Conservation (phyloP, 2,329 filamentous ascomycete genomes). For the Emericellopsis atlantica region DNA sequence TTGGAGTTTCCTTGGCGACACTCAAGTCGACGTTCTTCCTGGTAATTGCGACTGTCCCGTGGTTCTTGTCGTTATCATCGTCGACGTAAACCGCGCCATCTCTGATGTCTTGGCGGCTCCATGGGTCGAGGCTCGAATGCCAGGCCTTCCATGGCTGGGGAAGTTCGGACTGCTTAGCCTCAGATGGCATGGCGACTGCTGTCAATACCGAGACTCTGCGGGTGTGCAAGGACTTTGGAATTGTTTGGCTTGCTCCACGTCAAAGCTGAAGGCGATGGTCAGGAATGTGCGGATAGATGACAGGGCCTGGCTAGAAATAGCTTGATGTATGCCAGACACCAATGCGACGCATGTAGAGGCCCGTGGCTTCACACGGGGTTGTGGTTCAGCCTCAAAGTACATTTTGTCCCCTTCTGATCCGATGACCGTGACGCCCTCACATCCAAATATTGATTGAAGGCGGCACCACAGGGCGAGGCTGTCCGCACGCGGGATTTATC, state of each 20-base stretch:
- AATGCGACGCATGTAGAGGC: background rate
- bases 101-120: background rate
- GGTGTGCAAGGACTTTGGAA: background rate
- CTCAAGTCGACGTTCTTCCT: background rate
- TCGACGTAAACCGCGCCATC: background rate
- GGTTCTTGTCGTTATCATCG: background rate
- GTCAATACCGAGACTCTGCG: background rate
- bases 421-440: too few species aligned
- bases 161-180: background rate
- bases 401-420: too few species aligned
- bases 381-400: too few species aligned
- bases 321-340: background rate
- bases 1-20: background rate
- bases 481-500: too few species aligned
- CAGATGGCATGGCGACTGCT: background rate
- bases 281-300: background rate
- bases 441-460: too few species aligned
- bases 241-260: too few species aligned
- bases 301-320: background rate
- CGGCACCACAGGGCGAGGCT: too few species aligned
- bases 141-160: background rate
- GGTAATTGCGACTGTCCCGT: background rate
- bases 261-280: too few species aligned
- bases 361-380: background rate
- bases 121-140: background rate